These are phyloP conservation scores for Nicotiana attenuata DNA, from an alignment of 257 asterid genomes.

Conservation along the genomic window DNA sequence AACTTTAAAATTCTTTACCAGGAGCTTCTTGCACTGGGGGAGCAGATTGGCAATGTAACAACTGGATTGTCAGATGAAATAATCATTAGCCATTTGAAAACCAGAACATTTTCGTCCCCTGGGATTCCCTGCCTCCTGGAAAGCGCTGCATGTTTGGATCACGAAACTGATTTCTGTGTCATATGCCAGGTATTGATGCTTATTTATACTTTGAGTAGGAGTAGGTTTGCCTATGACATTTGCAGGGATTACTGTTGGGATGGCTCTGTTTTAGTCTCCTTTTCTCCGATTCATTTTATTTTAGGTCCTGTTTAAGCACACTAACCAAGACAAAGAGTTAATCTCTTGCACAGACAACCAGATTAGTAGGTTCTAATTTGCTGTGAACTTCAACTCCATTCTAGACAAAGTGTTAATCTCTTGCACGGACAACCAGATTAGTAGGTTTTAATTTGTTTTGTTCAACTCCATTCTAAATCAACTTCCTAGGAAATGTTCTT, in stretches of 20 bases:
- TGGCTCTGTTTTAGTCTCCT: neutral
- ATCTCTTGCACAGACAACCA: neutral
- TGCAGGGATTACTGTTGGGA: neutral
- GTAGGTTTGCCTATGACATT: neutral
- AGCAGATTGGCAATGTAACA: constrained; percentile 76
- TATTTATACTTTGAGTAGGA: neutral
- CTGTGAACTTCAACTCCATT: neutral
- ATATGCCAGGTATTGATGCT: constrained; percentile 61
- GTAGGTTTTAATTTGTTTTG: neutral
- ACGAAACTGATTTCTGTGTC: constrained; percentile 59
- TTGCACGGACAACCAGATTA: neutral
- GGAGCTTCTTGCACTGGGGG: constrained; percentile 90
- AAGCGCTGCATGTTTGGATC: constrained; percentile 27
- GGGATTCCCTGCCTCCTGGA: constrained; percentile 25
- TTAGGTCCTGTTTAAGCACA: neutral
- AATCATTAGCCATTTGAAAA: constrained; percentile 41
- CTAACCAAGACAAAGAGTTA: neutral
- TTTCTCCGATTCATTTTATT: neutral
- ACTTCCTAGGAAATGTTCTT: neutral
- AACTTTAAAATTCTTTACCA: constrained; percentile 21
- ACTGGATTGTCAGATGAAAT: constrained; percentile 67
- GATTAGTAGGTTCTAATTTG: neutral
- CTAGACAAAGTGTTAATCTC: neutral
- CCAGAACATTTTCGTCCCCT: constrained; percentile 37
- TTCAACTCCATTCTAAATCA: neutral